Evolutionary conservation across 2,329 filamentous ascomycete species (phyloP), one percentile per base, ranked within the genome.

Genomic region (Fusarium kyushuense): DNA sequence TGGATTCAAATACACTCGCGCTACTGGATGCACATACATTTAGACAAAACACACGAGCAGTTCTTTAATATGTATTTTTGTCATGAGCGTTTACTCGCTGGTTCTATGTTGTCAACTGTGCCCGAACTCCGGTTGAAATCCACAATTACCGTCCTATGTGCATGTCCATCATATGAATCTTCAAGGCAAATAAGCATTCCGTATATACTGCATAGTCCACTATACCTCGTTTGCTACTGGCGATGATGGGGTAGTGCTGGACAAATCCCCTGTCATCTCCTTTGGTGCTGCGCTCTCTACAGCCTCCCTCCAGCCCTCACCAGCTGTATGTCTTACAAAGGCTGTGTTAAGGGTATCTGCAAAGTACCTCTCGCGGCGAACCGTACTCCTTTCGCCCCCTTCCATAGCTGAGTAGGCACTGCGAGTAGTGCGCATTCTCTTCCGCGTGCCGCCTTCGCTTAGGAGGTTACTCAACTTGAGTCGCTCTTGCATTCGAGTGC

Each of bases 391-490:
- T 54, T 86, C 83, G 2, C 92, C 90, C 16, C 92, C 92, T 76
- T 96, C 93, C 1, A 94, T 80, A 1, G 93, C 93, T 35, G 91
- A 92, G 55, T 91, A 86, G 47, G 92, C 92, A 47, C 90, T 88
- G 54, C 93, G 82, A 0, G 93, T 96, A 4, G 86, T 94, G 25
- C 93, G 83, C 75, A 88, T 84, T 17, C 89, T 84, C 75, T 83
- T 85, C 21, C 71, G 69, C 48, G 71, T 75, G 16, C 84, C 86
- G 8, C 86, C 86, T 65, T 89, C 86, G 53, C 86, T 88, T 14
- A 92, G 79, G 2, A 93, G 77, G 54, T 83, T 88, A 67, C 87
- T 88, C 12, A 92, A 78, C 19, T 85, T 84, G 10, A 87, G 76
- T 13, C 93, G 87, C 67, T 93, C 87, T 63, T 88, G 83, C 73